Evolutionary conservation across 257 asterid species (phyloP), one percentile per base, ranked within the genome.

Genomic region (Solanum pinnatisectum): DNA sequence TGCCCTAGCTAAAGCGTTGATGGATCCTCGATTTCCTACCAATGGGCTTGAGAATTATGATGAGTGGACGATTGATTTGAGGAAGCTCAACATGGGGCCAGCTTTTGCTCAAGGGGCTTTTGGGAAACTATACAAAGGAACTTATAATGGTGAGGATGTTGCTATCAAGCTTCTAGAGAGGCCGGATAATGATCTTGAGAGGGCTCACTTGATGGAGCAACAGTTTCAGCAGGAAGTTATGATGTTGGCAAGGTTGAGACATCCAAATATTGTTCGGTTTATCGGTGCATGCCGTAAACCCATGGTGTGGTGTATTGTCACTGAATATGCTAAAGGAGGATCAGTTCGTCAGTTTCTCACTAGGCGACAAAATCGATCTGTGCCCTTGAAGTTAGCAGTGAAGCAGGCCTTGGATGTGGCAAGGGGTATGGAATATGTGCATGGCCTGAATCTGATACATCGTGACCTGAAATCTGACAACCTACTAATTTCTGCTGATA

Each of bases 321-420:
- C 99, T 3, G 99, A 97, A 87, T 97, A 97, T 86, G 99, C 99
- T 11, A 97, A 97, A 90, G 99, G 99, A 65, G 99, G 99, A 39
- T 97, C 99, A 2, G 96, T 97, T 42, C 95, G 98, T 40, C 98
- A 97, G 88, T 97, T 95, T 90, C 92, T 97, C 93, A 91, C 95
- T 33, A 96, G 92, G 92, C 87, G 99, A 72, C 95, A 92, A 92
- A 97, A 97, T 88, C 94, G 98, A 79, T 90, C 98, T 20, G 99
- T 96, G 89, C 98, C 99, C 25, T 84, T 97, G 93, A 97, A 94
- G 89, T 90, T 96, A 93, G 99, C 99, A 23, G 98, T 97, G 39
- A 97, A 96, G 96, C 99, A 97, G 95, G 99, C 99, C 40, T 91
- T 97, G 89, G 99, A 96, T 91, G 99, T 97, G 30, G 99, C 99